phyloP scores from a whole-genome alignment of 2,329 filamentous ascomycete genomes.

The Fusarium sp. region DNA sequence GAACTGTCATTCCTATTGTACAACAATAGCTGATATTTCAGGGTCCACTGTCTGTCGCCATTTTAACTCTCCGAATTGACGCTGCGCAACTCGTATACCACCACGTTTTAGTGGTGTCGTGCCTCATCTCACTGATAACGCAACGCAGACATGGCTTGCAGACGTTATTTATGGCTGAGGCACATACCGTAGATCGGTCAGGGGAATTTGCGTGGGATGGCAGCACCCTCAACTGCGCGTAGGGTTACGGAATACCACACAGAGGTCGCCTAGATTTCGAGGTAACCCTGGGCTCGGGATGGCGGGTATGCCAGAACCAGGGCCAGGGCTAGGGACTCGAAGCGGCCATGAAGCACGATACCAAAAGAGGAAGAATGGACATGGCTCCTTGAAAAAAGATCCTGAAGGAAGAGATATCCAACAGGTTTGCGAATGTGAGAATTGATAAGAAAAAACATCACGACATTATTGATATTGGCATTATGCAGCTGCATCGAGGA shows the following conservation, averaged over 20 bases:
- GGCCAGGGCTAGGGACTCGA: constrained; percentile 8
- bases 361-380: constrained; percentile 10
- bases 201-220: constrained; percentile 40
- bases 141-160: constrained; percentile 24
- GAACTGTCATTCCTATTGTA: not conserved
- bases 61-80: not conserved
- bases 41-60: not conserved
- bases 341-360: constrained; percentile 7
- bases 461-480: constrained; percentile 13
- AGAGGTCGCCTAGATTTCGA: constrained; percentile 33
- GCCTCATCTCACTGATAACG: constrained; percentile 18
- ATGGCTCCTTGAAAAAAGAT: not conserved
- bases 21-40: not conserved
- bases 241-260: constrained; percentile 40
- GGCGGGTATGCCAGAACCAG: constrained; percentile 11
- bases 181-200: constrained; percentile 33
- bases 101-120: not conserved
- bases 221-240: constrained; percentile 31
- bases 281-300: constrained; percentile 29
- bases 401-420: not conserved
- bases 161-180: constrained; percentile 17
- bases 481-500: constrained; percentile 31
- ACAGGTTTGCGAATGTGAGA: constrained; percentile 12
- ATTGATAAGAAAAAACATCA: constrained; percentile 7
- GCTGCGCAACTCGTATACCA: constrained; percentile 7